phyloP scores from a whole-genome alignment of 2,329 filamentous ascomycete species.

The Scedosporium boydii region DNA sequence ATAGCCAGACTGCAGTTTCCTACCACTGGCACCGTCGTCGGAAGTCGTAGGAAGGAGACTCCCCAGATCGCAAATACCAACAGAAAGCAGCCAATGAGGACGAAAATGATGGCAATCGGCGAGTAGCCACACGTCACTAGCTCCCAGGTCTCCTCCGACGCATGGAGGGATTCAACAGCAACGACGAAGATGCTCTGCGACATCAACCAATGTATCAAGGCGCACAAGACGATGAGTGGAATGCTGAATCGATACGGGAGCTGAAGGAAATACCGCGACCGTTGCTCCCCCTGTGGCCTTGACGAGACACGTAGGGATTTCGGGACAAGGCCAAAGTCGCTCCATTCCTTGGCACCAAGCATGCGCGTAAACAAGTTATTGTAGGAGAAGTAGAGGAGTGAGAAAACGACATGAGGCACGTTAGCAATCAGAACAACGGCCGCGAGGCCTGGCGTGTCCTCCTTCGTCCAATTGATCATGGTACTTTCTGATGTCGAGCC shows the following conservation, averaged over 20 bases:
- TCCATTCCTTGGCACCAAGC: not conserved
- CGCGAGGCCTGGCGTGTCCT: not conserved
- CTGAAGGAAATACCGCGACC: conserved; percentile 15
- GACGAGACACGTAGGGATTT: not conserved
- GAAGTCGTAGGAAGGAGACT: not conserved
- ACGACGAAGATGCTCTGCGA: not conserved
- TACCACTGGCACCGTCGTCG: not conserved
- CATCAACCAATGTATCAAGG: not conserved
- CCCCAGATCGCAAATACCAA: not conserved
- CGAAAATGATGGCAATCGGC: not conserved
- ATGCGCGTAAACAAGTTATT: not conserved
- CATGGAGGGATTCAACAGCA: not conserved
- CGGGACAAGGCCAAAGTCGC: not conserved
- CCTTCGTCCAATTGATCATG: too few relatives aligned
- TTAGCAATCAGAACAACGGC: not conserved
- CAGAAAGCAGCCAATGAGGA: not conserved
- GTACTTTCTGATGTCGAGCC: too few relatives aligned
- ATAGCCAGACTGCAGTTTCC: not conserved
- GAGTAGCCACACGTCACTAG: not conserved
- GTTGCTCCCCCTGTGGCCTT: conserved; percentile 11
- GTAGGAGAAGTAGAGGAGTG: not conserved
- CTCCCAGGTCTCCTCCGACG: too few relatives aligned
- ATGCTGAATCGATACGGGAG: conserved; percentile 15
- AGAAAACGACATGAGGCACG: not conserved
- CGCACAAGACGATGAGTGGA: conserved; percentile 10